Evolutionary conservation across 202 grass and related monocot species (phyloP).

Genomic region (Sporobolus alterniflorus): DNA sequence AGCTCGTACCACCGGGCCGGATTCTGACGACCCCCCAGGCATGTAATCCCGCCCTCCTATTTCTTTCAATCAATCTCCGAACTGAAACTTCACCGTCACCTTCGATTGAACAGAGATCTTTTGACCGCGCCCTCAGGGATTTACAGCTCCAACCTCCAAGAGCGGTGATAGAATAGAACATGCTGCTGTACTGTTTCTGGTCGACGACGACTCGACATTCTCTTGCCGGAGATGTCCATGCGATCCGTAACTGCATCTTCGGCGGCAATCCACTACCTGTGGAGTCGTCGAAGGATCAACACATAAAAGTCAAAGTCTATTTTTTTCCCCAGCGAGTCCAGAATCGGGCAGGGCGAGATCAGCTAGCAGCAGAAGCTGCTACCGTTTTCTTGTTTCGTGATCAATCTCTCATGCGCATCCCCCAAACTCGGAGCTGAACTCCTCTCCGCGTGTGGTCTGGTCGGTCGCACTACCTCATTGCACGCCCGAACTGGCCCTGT

Average conservation of each 20-base stretch:
- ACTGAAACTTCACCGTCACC: neutral
- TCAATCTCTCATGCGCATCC: too few relatives aligned
- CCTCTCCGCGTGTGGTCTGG: neutral
- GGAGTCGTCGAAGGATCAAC: too few relatives aligned
- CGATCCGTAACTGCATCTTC: too few relatives aligned
- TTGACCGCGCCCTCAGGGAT: neutral
- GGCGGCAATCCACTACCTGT: too few relatives aligned
- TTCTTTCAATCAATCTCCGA: neutral
- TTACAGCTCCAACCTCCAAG: neutral
- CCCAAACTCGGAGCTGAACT: neutral
- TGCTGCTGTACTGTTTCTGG: neutral
- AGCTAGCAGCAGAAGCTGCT: too few relatives aligned
- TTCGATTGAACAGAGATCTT: neutral
- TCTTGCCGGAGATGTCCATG: neutral
- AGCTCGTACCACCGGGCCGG: neutral
- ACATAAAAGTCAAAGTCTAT: too few relatives aligned
- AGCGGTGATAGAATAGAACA: neutral
- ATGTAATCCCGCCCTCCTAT: neutral
- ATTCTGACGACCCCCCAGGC: neutral
- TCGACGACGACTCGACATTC: neutral
- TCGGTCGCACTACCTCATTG: neutral
- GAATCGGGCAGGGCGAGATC: too few relatives aligned
- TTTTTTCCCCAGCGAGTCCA: too few relatives aligned
- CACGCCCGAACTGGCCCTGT: neutral
- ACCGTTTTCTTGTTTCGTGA: too few relatives aligned